Percentiles rank a stretch among this genome's conserved stretches.
phyloP scores from a whole-genome alignment of 1,284 basidiomycete genomes.

The Cryptococcus depauperatus region DNA sequence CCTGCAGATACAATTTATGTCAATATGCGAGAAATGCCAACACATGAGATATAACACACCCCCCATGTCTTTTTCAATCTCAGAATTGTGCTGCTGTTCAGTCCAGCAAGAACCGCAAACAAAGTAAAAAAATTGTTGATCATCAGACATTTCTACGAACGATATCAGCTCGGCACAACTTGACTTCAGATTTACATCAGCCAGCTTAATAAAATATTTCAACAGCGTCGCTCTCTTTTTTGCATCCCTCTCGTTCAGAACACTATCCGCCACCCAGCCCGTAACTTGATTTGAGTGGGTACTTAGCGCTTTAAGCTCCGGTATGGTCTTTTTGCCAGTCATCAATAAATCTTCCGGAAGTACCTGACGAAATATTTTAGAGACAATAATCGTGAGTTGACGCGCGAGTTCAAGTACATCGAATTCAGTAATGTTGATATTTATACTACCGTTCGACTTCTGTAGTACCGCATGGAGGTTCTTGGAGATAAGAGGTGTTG shows the following conservation, averaged over 20 bases:
- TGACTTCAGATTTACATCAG: conserved; percentile 62
- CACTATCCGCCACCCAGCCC: conserved; percentile 88
- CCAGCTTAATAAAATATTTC: conserved; percentile 87
- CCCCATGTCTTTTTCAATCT: conserved; percentile 90
- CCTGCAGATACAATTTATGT: conserved; percentile 48
- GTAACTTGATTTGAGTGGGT: conserved; percentile 89
- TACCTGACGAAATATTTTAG: conserved; percentile 77
- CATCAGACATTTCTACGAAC: conserved; percentile 68
- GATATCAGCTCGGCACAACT: conserved; percentile 10
- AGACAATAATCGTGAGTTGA: conserved; percentile 90
- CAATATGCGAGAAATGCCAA: conserved; percentile 2
- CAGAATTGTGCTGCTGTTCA: conserved; percentile 89
- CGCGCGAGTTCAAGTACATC: conserved; percentile 86
- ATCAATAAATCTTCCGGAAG: conserved; percentile 84
- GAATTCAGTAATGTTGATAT: conserved; percentile 77
- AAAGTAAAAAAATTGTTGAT: conserved; percentile 94
- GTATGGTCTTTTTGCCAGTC: conserved; percentile 58
- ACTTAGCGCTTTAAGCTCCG: conserved; percentile 77
- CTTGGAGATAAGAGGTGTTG: conserved; percentile 71
- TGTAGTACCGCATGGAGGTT: conserved; percentile 54
- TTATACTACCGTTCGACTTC: conserved; percentile 36
- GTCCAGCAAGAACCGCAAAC: conserved; percentile 89
- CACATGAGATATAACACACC: conserved; percentile 54
- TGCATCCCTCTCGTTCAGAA: conserved; percentile 77
- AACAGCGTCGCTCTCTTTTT: conserved; percentile 71